Evolutionary conservation across 805 yeast species (phyloP).

Genomic region (Cyberlindnera xylosilytica): DNA sequence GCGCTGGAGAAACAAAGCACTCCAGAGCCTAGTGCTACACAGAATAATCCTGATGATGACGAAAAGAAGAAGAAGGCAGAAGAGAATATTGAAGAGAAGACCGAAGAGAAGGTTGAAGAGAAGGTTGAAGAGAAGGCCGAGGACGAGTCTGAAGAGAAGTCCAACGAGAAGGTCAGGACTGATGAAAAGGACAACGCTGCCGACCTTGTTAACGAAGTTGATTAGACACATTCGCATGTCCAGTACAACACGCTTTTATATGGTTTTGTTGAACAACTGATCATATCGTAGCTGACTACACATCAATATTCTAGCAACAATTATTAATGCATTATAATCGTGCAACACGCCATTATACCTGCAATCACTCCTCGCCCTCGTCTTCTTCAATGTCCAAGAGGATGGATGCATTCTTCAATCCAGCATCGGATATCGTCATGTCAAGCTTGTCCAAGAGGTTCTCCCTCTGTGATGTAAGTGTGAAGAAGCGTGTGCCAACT

Average conservation of each 20-base stretch:
- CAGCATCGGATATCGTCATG: slow-evolving; percentile 65
- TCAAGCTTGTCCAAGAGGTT: slow-evolving; percentile 54
- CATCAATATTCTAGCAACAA: no score
- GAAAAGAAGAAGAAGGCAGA: neutral
- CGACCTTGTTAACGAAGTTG: no score
- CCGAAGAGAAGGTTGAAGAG: neutral
- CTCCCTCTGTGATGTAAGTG: slow-evolving; percentile 38
- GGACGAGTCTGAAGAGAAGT: no score
- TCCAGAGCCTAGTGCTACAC: slow-evolving; percentile 2
- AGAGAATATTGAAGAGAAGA: neutral
- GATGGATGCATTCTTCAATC: slow-evolving; percentile 73
- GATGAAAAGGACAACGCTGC: no score
- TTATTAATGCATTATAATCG: no score
- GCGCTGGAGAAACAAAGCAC: slow-evolving; percentile 21
- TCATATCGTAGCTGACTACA: no score
- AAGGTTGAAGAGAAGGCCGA: slow-evolving; percentile 3
- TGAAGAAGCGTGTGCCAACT: slow-evolving; percentile 44
- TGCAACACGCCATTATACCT: no score
- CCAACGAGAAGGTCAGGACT: no score
- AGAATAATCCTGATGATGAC: neutral
- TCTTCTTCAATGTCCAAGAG: slow-evolving; percentile 21
- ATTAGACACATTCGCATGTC: no score
- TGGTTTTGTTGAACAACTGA: no score
- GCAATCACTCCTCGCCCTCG: slow-evolving; percentile 3
- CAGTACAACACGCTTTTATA: no score